Percentiles rank a stretch among this genome's conserved stretches.
phyloP scores from a whole-genome alignment of 306 rosid genomes.

The Carpinus fangiana region DNA sequence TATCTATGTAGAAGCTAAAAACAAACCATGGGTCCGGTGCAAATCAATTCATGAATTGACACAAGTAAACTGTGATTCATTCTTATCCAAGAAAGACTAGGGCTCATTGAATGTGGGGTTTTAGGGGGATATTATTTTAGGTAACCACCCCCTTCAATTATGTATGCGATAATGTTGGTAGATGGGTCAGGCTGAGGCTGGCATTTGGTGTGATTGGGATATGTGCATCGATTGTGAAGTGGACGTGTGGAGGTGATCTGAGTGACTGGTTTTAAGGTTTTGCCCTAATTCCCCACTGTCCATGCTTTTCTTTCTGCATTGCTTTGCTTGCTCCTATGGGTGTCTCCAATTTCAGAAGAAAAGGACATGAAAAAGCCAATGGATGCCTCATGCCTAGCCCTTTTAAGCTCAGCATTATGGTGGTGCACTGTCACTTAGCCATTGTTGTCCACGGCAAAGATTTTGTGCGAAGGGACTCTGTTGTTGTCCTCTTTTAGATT shows the following conservation, averaged over 20 bases:
- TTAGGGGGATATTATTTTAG: too few species aligned
- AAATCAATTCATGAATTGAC: too few species aligned
- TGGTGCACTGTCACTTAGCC: background rate
- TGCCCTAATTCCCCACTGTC: background rate
- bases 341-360: background rate
- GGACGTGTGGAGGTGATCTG: background rate
- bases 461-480: background rate
- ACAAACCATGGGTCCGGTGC: background rate
- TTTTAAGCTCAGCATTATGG: background rate
- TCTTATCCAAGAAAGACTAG: too few species aligned
- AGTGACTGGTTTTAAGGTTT: background rate
- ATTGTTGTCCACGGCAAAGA: background rate
- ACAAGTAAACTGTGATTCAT: too few species aligned
- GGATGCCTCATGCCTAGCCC: background rate
- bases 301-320: background rate
- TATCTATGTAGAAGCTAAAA: background rate
- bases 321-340: background rate
- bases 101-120: too few species aligned
- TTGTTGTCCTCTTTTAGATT: background rate
- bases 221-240: background rate
- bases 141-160: slow-evolving; percentile 1
- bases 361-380: background rate
- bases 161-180: background rate
- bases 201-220: background rate
- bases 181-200: background rate